Conservation (phyloP, 2,329 filamentous ascomycete genomes). For the Sodiomyces alkalinus region DNA sequence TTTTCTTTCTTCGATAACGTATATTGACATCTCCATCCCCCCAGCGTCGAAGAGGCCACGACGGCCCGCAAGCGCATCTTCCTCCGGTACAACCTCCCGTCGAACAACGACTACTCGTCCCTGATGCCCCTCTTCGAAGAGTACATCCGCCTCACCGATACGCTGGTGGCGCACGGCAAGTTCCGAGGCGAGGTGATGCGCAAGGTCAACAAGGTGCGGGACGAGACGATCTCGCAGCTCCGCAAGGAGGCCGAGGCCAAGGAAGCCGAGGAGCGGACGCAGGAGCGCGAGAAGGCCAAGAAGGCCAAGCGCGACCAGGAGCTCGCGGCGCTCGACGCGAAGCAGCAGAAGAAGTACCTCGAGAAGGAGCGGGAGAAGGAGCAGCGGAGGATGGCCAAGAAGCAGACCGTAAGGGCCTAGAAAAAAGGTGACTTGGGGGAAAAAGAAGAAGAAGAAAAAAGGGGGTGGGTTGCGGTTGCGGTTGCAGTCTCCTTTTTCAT, state of each 20-base stretch:
- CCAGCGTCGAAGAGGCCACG: conserved; percentile 62
- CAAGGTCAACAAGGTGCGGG: conserved; percentile 67
- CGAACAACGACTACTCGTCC: conserved; percentile 43
- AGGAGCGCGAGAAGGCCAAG: conserved; percentile 59
- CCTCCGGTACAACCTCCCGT: conserved; percentile 58
- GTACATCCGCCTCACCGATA: conserved; percentile 75
- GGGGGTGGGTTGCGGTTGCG: too few species aligned
- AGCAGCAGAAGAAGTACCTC: conserved; percentile 74
- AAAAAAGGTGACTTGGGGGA: too few species aligned
- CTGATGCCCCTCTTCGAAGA: conserved; percentile 65
- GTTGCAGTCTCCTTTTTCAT: too few species aligned
- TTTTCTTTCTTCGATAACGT: too few species aligned
- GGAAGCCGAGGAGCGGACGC: conserved; percentile 62
- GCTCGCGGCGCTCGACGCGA: conserved; percentile 60
- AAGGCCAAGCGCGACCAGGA: conserved; percentile 84
- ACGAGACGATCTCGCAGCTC: conserved; percentile 66
- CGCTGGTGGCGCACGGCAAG: conserved; percentile 59
- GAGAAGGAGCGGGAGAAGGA: conserved; percentile 71
- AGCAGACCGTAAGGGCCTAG: conserved; percentile 36
- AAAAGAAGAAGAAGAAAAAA: too few species aligned
- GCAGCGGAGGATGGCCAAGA: conserved; percentile 38
- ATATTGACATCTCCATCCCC: background rate
- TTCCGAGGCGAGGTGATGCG: conserved; percentile 84
- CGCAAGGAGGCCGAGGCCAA: conserved; percentile 65
- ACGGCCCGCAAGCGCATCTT: conserved; percentile 73